A percentile compares a stretch with the other conserved stretches of the same genome.
Conservation (phyloP, 768 basidiomycete species). For the Mrakia blollopis region DNA sequence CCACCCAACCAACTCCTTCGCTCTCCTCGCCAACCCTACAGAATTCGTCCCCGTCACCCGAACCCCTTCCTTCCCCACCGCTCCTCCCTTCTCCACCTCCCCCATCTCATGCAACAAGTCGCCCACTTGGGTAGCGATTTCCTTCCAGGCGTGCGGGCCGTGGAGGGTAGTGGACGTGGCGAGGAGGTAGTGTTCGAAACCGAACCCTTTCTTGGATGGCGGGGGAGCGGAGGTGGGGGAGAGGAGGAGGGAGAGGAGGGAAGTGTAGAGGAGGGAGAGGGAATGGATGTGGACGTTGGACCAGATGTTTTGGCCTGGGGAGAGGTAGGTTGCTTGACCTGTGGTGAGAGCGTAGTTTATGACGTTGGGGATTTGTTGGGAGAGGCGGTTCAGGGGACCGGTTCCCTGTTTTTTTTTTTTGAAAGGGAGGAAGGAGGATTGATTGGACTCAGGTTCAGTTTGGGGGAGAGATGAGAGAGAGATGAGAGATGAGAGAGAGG, state of each 20-base stretch:
- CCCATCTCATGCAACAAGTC: conserved; percentile 25
- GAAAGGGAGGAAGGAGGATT: no score
- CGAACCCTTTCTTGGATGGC: conserved; percentile 1
- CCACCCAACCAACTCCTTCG: conserved; percentile 19
- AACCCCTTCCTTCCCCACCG: conserved; percentile 11
- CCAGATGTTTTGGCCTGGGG: conserved; percentile 27
- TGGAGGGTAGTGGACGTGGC: not conserved
- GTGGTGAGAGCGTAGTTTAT: conserved; percentile 11
- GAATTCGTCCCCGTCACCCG: not conserved
- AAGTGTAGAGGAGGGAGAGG: conserved; percentile 22
- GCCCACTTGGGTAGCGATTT: conserved; percentile 2
- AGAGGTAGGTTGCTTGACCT: conserved; percentile 15
- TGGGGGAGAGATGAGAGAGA: not conserved
- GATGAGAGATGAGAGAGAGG: not conserved
- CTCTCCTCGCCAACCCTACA: not conserved
- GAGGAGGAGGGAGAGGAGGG: conserved; percentile 21
- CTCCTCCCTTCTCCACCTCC: conserved; percentile 7
- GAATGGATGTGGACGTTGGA: conserved; percentile 15
- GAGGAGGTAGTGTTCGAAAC: conserved; percentile 26
- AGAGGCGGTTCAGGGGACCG: conserved; percentile 19
- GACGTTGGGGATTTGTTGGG: conserved; percentile 24
- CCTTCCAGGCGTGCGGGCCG: conserved; percentile 16
- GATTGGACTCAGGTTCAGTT: no score
- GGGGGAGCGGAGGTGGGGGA: conserved; percentile 22
- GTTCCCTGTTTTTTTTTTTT: no score